phyloP scores from a whole-genome alignment of 2,329 filamentous ascomycete genomes.

The Pezizomycotina sp. region DNA sequence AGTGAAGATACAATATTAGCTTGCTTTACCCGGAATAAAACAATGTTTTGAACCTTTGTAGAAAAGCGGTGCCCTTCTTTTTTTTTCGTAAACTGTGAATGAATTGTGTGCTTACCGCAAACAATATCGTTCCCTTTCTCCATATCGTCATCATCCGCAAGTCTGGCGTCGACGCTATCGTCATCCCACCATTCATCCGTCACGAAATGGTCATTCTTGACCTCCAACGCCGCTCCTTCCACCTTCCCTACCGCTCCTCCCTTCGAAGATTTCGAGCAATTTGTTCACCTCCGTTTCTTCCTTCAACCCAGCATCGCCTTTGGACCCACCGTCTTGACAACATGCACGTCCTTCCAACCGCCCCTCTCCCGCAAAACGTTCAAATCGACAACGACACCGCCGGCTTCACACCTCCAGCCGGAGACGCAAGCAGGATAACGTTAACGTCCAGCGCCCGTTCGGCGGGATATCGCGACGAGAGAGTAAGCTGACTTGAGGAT shows the following conservation, averaged over 20 bases:
- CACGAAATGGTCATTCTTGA: constrained; percentile 25
- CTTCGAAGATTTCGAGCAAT: constrained; percentile 11
- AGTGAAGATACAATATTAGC: constrained; percentile 1
- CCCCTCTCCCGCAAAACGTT: constrained; percentile 10
- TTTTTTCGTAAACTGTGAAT: constrained; percentile 9
- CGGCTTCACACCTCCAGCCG: too few species aligned
- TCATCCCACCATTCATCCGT: constrained; percentile 19
- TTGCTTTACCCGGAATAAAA: constrained; percentile 16
- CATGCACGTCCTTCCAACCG: constrained; percentile 8
- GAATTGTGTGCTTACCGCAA: constrained; percentile 7
- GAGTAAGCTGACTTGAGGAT: constrained; percentile 14
- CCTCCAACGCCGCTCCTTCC: constrained; percentile 10
- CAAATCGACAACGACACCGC: constrained; percentile 13
- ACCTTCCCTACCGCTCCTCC: constrained; percentile 19
- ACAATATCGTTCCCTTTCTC: constrained; percentile 20
- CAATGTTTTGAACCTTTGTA: constrained; percentile 12
- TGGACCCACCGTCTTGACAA: too few species aligned
- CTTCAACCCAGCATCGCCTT: too few species aligned
- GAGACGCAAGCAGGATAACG: constrained; percentile 12
- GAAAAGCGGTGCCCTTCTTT: not conserved
- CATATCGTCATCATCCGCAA: constrained; percentile 23
- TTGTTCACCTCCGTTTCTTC: constrained; percentile 13
- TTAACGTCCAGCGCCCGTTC: constrained; percentile 17
- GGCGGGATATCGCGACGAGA: constrained; percentile 12
- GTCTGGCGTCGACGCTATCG: constrained; percentile 15